Conservation (phyloP, 1,284 basidiomycete species). For the Neonothopanus nambi region DNA sequence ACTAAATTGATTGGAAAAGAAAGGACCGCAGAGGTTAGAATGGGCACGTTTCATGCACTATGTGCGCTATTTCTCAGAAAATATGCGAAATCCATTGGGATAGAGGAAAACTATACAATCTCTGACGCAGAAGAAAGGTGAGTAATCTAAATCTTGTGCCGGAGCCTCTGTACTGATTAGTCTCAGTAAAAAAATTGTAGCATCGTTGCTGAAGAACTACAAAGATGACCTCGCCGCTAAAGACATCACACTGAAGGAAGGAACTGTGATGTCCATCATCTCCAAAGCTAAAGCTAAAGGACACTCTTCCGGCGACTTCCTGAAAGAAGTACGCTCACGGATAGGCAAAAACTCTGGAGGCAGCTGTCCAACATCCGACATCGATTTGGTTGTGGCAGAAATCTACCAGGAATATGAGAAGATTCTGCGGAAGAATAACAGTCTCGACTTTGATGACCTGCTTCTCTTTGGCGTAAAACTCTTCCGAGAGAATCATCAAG, state of each 20-base stretch:
- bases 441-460: constrained; percentile 90
- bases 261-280: constrained; percentile 62
- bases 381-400: constrained; percentile 46
- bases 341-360: constrained; percentile 9
- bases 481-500: constrained; percentile 55
- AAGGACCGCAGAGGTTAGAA: constrained; percentile 58
- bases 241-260: constrained; percentile 62
- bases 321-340: constrained; percentile 23
- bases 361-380: constrained; percentile 18
- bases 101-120: constrained; percentile 80
- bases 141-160: constrained; percentile 19
- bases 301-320: constrained; percentile 50
- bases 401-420: constrained; percentile 75
- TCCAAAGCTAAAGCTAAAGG: constrained; percentile 84
- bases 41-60: constrained; percentile 85
- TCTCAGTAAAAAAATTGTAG: constrained; percentile 72
- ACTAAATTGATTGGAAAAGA: constrained; percentile 70
- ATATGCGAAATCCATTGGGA: constrained; percentile 59
- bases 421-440: constrained; percentile 61
- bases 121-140: constrained; percentile 85
- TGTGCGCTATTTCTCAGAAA: constrained; percentile 75
- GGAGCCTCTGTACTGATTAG: constrained; percentile 14
- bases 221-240: constrained; percentile 47
- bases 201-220: constrained; percentile 58
- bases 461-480: constrained; percentile 78